Percentiles rank a stretch among this genome's conserved stretches.
phyloP scores from a whole-genome alignment of 192 early-diverging fungal species.

The Backusella morwellensis region DNA sequence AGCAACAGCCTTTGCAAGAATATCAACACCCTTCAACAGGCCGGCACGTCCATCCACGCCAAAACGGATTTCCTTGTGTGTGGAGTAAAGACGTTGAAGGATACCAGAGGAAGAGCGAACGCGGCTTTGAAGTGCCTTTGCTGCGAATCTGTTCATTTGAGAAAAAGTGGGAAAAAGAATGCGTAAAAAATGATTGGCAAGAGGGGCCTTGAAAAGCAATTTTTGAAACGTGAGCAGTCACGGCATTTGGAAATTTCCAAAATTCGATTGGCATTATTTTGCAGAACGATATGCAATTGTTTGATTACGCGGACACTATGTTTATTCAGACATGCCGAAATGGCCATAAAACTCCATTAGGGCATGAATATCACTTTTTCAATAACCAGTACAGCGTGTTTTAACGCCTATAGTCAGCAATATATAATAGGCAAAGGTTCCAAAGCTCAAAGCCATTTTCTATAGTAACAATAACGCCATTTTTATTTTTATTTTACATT shows the following conservation, averaged over 20 bases:
- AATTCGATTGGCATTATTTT: neutral
- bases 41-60: constrained; percentile 92
- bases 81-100: constrained; percentile 59
- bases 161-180: neutral
- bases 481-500: constrained; percentile 24
- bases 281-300: too few species aligned
- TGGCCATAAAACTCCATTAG: too few species aligned
- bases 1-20: constrained; percentile 97
- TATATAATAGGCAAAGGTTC: too few species aligned
- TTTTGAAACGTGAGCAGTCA: neutral
- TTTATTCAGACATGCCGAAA: too few species aligned
- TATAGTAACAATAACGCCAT: neutral
- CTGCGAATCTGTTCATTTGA: constrained; percentile 29
- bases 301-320: too few species aligned
- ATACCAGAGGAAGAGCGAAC: constrained; percentile 19
- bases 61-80: constrained; percentile 96
- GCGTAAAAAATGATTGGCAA: neutral
- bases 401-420: too few species aligned
- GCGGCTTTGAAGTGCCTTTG: constrained; percentile 21
- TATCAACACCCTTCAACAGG: constrained; percentile 91
- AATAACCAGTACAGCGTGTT: too few species aligned
- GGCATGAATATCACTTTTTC: too few species aligned
- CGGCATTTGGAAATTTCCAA: neutral
- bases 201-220: neutral
- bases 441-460: too few species aligned